phyloP scores from a whole-genome alignment of 1,284 basidiomycete species.

The Neotropicomus parvogracilis region DNA sequence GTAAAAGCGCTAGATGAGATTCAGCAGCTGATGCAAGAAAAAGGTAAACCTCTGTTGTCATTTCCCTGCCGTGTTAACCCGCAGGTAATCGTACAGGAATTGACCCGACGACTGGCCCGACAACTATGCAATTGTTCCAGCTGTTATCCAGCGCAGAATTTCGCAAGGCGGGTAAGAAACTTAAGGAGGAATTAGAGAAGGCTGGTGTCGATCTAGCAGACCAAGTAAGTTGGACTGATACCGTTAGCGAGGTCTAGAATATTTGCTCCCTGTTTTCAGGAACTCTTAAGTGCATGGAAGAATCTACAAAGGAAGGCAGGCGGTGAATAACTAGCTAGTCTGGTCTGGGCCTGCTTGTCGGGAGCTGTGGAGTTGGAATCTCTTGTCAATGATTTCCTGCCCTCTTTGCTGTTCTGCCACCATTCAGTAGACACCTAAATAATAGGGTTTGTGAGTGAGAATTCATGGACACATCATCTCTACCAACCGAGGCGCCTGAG shows the following conservation, averaged over 20 bases:
- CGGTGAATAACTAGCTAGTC: conserved; percentile 11
- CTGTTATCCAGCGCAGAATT: conserved; percentile 53
- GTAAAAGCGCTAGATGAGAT: conserved; percentile 43
- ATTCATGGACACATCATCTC: conserved; percentile 18
- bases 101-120: conserved; percentile 45
- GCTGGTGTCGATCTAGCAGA: conserved; percentile 54
- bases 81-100: conserved; percentile 37
- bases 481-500: conserved; percentile 37
- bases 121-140: conserved; percentile 50
- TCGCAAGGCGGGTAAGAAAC: conserved; percentile 42
- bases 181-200: conserved; percentile 52
- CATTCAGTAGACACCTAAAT: too few species aligned
- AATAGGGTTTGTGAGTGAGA: too few species aligned
- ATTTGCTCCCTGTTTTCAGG: conserved; percentile 19
- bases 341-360: too few species aligned
- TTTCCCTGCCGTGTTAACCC: conserved; percentile 2
- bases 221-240: conserved; percentile 33
- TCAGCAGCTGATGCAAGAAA: conserved; percentile 47
- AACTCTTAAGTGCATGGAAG: conserved; percentile 36
- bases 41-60: conserved; percentile 38
- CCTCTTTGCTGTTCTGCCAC: too few species aligned
- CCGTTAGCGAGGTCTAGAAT: not conserved
- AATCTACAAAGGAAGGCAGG: conserved; percentile 31
- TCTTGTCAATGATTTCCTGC: too few species aligned
- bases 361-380: too few species aligned